These are phyloP conservation scores for Ceratocystis smalleyi DNA, from an alignment of 2,329 filamentous ascomycete species.

Conservation along the genomic window DNA sequence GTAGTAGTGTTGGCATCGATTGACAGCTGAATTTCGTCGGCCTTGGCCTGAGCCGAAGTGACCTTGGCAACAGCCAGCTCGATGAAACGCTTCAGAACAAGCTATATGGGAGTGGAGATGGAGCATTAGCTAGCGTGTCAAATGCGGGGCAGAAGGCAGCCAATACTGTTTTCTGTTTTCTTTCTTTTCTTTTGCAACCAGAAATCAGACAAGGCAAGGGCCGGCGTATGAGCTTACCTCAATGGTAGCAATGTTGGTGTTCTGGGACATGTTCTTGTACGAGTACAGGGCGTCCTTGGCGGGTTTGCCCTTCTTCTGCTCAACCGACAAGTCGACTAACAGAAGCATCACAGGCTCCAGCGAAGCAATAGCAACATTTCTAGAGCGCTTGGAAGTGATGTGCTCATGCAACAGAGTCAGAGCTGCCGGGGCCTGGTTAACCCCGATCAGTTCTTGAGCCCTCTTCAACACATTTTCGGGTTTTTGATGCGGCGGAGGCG, in stretches of 20 bases:
- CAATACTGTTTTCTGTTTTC: background rate
- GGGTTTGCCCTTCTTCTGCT: conserved; percentile 93
- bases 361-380: conserved; percentile 90
- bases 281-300: conserved; percentile 98
- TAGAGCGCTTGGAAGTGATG: conserved; percentile 94
- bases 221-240: conserved; percentile 37
- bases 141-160: background rate
- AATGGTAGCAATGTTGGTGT: conserved; percentile 95
- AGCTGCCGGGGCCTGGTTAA: conserved; percentile 82
- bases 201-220: background rate
- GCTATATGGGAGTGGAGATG: conserved; percentile 28
- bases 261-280: conserved; percentile 99
- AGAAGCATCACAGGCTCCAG: conserved; percentile 97
- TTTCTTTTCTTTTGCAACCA: background rate
- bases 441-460: conserved; percentile 95
- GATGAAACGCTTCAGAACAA: conserved; percentile 95
- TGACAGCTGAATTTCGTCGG: conserved; percentile 81
- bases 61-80: conserved; percentile 94
- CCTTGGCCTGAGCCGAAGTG: conserved; percentile 85
- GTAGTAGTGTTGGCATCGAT: conserved; percentile 53
- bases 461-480: conserved; percentile 99
- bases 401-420: conserved; percentile 95
- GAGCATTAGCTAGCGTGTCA: background rate
- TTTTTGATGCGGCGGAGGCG: conserved; percentile 91
- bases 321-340: conserved; percentile 90